Percentiles rank a stretch among this genome's conserved stretches.
Evolutionary conservation across 2,329 filamentous ascomycete species (phyloP).

Genomic region (Beauveria sp.): DNA sequence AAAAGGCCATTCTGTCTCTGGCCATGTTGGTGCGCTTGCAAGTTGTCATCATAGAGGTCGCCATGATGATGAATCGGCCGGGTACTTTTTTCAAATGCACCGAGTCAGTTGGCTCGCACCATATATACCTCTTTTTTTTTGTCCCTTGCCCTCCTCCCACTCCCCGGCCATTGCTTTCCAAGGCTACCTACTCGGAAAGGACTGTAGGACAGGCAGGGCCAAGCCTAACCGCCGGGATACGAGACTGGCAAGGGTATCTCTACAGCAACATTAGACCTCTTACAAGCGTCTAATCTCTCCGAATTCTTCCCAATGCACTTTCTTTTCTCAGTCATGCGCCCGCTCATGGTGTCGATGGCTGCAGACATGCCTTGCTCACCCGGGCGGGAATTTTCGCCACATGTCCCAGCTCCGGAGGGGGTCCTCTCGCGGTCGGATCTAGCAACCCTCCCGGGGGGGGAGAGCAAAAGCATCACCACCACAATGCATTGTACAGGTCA

Average conservation of each 20-base stretch:
- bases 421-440: no score
- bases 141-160: no score
- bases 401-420: not conserved
- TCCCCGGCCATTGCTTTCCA: no score
- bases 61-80: not conserved
- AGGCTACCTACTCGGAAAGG: no score
- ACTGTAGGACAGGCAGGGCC: not conserved
- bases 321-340: slow-evolving; percentile 5
- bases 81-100: not conserved
- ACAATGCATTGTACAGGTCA: slow-evolving; percentile 11
- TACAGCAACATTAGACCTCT: not conserved
- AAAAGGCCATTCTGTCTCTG: slow-evolving; percentile 10
- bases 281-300: not conserved
- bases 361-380: slow-evolving; percentile 3
- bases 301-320: not conserved
- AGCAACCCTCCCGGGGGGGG: no score
- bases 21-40: slow-evolving; percentile 11
- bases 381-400: not conserved
- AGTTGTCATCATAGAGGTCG: not conserved
- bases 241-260: not conserved
- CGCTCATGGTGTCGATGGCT: not conserved
- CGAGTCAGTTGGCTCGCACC: no score
- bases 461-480: not conserved
- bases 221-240: not conserved
- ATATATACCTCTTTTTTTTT: no score